Evolutionary conservation across 352 stramenopile genomes (phyloP).

Genomic region (Phytophthora crassamura): DNA sequence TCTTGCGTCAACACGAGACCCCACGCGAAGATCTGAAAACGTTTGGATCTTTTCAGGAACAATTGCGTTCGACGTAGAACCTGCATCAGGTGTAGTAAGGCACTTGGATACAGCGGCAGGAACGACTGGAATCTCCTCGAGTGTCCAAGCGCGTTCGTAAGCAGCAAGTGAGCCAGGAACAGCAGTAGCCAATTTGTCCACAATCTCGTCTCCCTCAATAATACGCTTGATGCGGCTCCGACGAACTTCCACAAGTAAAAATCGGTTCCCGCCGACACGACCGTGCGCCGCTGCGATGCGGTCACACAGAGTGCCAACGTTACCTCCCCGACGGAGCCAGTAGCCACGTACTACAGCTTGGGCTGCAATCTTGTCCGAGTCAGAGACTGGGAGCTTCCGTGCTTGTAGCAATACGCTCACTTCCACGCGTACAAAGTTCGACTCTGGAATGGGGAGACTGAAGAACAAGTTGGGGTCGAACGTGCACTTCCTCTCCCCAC

Average conservation of each 20-base stretch:
- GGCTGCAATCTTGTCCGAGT: slow-evolving; percentile 8
- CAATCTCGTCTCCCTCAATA: slow-evolving; percentile 61
- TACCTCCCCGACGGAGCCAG: slow-evolving; percentile 64
- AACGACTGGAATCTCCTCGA: slow-evolving; percentile 61
- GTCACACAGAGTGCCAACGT: slow-evolving; percentile 50
- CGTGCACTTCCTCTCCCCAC: slow-evolving; percentile 93
- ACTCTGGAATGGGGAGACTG: slow-evolving; percentile 94
- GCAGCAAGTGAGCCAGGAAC: slow-evolving; percentile 60
- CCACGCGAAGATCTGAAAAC: slow-evolving; percentile 60
- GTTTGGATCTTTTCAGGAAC: slow-evolving; percentile 25
- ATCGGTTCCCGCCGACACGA: slow-evolving; percentile 49
- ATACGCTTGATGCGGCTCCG: slow-evolving; percentile 80
- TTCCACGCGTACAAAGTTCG: slow-evolving; percentile 72
- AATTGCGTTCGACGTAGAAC: slow-evolving; percentile 3
- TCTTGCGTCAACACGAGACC: slow-evolving; percentile 64
- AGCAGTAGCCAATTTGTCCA: slow-evolving; percentile 54
- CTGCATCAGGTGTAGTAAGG: background rate
- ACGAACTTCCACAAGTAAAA: slow-evolving; percentile 74
- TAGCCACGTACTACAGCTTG: slow-evolving; percentile 45
- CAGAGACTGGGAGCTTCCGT: slow-evolving; percentile 24
- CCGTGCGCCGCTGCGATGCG: slow-evolving; percentile 49
- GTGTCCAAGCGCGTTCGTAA: slow-evolving; percentile 74
- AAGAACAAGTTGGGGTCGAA: slow-evolving; percentile 98
- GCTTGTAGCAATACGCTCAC: slow-evolving; percentile 72
- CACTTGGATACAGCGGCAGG: slow-evolving; percentile 33